phyloP scores from a whole-genome alignment of 2,329 filamentous ascomycete genomes.

The Blumeriella jaapii region DNA sequence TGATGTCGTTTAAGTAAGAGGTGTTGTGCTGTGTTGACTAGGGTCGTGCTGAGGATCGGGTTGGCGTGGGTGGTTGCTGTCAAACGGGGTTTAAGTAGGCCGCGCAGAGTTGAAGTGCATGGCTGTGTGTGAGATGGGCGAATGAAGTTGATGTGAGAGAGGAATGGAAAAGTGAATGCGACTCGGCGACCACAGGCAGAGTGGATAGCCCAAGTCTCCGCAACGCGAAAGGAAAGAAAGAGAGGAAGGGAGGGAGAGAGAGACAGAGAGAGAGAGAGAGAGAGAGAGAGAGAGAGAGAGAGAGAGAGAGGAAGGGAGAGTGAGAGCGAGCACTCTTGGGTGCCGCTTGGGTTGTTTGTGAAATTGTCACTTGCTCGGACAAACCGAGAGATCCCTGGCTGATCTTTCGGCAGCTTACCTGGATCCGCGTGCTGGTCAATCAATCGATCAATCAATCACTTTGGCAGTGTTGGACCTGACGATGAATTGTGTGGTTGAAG shows the following conservation, averaged over 20 bases:
- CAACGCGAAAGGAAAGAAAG: background rate
- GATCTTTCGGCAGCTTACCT: background rate
- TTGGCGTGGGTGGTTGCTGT: conserved; percentile 1
- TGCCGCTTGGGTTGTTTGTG: background rate
- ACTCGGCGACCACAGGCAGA: background rate
- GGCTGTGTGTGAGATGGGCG: background rate
- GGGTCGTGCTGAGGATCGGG: background rate
- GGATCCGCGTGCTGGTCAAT: background rate
- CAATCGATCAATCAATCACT: background rate
- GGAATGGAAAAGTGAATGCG: background rate
- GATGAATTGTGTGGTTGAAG: too few relatives aligned
- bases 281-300: background rate
- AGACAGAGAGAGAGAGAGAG: background rate
- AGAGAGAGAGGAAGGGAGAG: background rate
- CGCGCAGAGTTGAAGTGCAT: conserved; percentile 2
- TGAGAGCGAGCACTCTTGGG: background rate
- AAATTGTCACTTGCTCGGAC: too few relatives aligned
- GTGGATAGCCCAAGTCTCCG: background rate
- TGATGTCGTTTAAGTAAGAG: background rate
- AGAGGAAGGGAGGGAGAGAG: background rate
- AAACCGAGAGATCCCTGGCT: conserved; percentile 1
- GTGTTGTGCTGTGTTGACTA: background rate
- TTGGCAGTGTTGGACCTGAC: too few relatives aligned
- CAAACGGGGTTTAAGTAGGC: conserved; percentile 3
- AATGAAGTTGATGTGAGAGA: background rate